Evolutionary conservation across 1,284 basidiomycete species (phyloP), one percentile per base, ranked within the genome.

Genomic region (Mycena sp.): DNA sequence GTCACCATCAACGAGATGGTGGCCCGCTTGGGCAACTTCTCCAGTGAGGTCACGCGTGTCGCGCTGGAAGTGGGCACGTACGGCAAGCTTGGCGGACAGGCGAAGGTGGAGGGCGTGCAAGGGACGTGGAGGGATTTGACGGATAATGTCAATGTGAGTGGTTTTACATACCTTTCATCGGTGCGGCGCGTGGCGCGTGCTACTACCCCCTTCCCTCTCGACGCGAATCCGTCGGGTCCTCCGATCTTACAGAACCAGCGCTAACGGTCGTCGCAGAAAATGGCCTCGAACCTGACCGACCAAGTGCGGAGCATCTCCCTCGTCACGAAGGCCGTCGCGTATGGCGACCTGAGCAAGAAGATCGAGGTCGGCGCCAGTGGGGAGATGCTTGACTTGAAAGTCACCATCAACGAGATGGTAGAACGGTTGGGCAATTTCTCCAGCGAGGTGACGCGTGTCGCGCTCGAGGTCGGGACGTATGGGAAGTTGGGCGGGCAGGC

Each of bases 31-130:
- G 90, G 88, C 46, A 89, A 91, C 73, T 94, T 94, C 75, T 91
- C 92, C 48, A 87, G 88, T 72, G 92, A 93, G 74, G 91, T 95
- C 57, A 95, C 92, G 63, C 87, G 93, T 69, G 93, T 95, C 67
- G 91, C 88, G 70, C 89, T 95, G 74, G 95, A 97, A 78, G 96
- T 97, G 80, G 95, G 94, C 32, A 95, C 93, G 52, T 90, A 96
- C 88, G 87, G 94, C 91, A 70, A 56, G 48, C 40, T 64, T 6
- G 63, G 63, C 6, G 63, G 63, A 7, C 63, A 64, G 57, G 63
- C 63, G 17, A 46, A 60, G 28, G 63, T 64, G 10, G 63, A 64
- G 41, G 63, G 63, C 6, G 57, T 60, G 32, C 63, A 64, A 17
- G 63, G 63, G 19, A 64, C 63, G 21, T 64, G 63, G 63, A 59